Base-by-base conservation (phyloP, 2,329 filamentous ascomycete species). In the Microdochium bolleyi region DNA sequence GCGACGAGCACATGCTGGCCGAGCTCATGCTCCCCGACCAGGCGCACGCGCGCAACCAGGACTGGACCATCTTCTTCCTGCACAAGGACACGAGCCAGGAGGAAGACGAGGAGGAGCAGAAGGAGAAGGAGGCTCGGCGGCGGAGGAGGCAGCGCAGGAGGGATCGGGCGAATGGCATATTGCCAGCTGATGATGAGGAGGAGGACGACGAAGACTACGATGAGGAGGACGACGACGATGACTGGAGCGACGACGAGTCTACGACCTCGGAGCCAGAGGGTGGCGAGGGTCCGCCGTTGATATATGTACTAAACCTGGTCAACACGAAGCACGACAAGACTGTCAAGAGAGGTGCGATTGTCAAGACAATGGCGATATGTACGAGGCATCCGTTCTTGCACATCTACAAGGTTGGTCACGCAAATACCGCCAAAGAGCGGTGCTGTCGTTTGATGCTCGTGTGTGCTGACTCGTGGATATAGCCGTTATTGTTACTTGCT, bases 61-160 rank as follows among this genome's bases (percentile, higher is more conserved):
- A 99, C 68, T 99, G 94, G 94, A 99, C 94, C 44, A 96, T 97
- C 52, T 99, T 99, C 74, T 99, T 99, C 67, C 69, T 99, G 53
- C 94, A 99, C 73, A 97, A 97, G 68, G 94, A 99, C 67, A 89
- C 86, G 3, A 92, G 84, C 55, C 84, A 87, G 50, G 86, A 89
- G 55, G 88, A 92, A 53, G 92, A 95, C 55, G 88, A 91, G 27
- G 81, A 84, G 53, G 87, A 89, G 60, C 76, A 76, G 55, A 75
- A 73, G 52, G 76, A 76, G 38, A 85, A 80, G 58, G 73, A 77
- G 62, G 75, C 77, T 59, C 72, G 78, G 61, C 75, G 67, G 52
- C 73, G 70, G 59, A 70, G 71, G 64, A 76, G 82, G 53, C 76
- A 73, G 57, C 74, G 74, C 55, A 76, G 75, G 58, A 77, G 71